Evolutionary conservation across 2,329 filamentous ascomycete genomes (phyloP).

Genomic region (Macrophomina tecta): DNA sequence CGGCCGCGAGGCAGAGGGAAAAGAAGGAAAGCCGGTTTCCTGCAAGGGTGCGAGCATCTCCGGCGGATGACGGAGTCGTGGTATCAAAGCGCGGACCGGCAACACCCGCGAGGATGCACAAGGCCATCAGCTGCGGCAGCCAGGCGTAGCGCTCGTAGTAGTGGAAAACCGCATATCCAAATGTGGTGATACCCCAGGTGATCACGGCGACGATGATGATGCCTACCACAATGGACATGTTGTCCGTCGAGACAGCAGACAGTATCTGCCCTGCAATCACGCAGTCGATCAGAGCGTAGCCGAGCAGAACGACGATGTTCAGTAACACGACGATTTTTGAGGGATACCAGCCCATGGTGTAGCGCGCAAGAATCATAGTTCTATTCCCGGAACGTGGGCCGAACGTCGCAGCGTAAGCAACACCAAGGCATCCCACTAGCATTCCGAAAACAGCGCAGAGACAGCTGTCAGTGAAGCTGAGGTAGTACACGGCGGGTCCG

Average conservation of each 20-base stretch:
- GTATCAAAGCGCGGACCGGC: constrained; percentile 67
- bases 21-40: constrained; percentile 72
- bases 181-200: constrained; percentile 68
- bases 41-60: constrained; percentile 58
- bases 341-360: constrained; percentile 70
- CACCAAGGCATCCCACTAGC: constrained; percentile 60
- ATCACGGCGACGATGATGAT: constrained; percentile 70
- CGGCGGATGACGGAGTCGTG: constrained; percentile 54
- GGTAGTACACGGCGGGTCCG: constrained; percentile 62
- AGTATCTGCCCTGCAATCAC: constrained; percentile 73
- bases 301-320: constrained; percentile 67
- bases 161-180: constrained; percentile 72
- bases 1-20: constrained; percentile 69
- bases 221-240: constrained; percentile 68
- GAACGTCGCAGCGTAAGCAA: constrained; percentile 67
- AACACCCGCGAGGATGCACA: constrained; percentile 67
- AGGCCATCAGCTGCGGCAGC: constrained; percentile 66
- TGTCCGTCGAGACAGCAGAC: constrained; percentile 66
- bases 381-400: constrained; percentile 66
- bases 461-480: constrained; percentile 64
- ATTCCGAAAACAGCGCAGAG: constrained; percentile 64
- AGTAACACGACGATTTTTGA: constrained; percentile 67
- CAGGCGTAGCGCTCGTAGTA: constrained; percentile 72
- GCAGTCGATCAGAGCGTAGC: constrained; percentile 68
- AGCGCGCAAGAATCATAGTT: constrained; percentile 67